Percentiles rank a stretch among this genome's conserved stretches.
phyloP scores from a whole-genome alignment of 164 flowering plant species.

The Nymphaea thermarum region DNA sequence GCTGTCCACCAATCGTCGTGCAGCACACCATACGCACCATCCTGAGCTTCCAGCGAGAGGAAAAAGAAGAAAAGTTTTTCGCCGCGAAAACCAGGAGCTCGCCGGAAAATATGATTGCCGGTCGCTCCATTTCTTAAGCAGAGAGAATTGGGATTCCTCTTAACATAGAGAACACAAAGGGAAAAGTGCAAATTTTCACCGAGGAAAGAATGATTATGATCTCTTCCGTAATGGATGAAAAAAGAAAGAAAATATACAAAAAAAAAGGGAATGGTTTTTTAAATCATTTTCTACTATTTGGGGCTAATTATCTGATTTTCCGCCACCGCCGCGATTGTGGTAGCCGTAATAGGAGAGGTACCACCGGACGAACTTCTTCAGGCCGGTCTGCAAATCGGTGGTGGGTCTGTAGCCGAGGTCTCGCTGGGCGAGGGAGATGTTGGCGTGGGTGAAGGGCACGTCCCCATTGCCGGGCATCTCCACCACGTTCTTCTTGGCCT shows the following conservation, averaged over 20 bases:
- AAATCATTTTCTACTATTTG: background rate
- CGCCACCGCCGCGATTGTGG: conserved; percentile 4
- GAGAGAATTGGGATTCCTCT: background rate
- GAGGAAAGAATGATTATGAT: background rate
- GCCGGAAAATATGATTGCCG: background rate
- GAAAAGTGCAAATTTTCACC: background rate
- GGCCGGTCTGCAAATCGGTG: conserved; percentile 12
- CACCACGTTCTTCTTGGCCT: conserved; percentile 12
- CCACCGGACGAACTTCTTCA: conserved; percentile 15
- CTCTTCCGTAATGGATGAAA: background rate
- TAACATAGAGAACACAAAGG: background rate
- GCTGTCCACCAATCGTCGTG: background rate
- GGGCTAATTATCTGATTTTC: background rate
- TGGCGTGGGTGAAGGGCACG: conserved; percentile 15
- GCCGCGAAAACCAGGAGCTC: background rate
- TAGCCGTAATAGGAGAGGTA: conserved; percentile 12
- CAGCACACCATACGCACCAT: no score
- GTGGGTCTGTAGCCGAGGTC: conserved; percentile 16
- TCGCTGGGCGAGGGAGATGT: conserved; percentile 5
- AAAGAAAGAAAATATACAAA: background rate
- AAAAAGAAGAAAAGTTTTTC: background rate
- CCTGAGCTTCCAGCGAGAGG: background rate
- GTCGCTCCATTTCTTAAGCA: background rate
- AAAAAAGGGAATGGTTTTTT: background rate
- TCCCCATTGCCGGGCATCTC: conserved; percentile 17